Evolutionary conservation across 176 grass and related monocot species (phyloP), one percentile per base, ranked within the genome.

Genomic region (Ensete glaucum): DNA sequence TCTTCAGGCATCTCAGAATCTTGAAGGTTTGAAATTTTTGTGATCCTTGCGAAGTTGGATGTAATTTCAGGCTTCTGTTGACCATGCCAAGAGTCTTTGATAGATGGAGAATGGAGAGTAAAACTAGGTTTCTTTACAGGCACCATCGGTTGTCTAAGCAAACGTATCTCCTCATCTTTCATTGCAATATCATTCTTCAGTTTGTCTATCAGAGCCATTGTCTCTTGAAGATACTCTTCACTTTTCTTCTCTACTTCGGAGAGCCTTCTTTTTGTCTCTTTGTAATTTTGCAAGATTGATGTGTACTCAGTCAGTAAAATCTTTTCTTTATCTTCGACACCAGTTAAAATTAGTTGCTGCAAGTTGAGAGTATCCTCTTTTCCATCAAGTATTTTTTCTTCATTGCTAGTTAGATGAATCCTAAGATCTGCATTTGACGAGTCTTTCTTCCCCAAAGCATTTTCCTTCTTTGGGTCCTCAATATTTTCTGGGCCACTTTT

Each of bases 141-240:
- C 50, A 67, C 80, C 53, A 87, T 53, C 20, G 80, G 70, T 77
- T 78, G 59, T 77, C 69, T 84, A 43, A 90, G 87, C 5, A 79
- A 85, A 48, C 64, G 69, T 73, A 92, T 92, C 76, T 96, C 89
- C 59, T 88, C 89, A 84, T 86, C 88, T 62, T 92, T 92, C 66
- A 84, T 82, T 13, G 89, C 88, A 86, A 92, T 96, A 12, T 83
- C 92, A 86, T 86, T 89, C 81, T 81, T 87, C 59, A 96, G 57
- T 68, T 96, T 85, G 57, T 72, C 81, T 84, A 96, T 80, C 57
- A 89, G 58, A 21, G 52, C 68, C 13, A 75, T 79, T 48, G 85
- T 92, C 48, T 92, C 89, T 51, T 81, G 66, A 56, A 92, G 83
- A 77, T 92, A 82, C 22, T 92, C 83, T 73, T 96, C 78, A 29